Conservation (phyloP, 192 early-diverging fungal genomes). For the Backusella westeae region DNA sequence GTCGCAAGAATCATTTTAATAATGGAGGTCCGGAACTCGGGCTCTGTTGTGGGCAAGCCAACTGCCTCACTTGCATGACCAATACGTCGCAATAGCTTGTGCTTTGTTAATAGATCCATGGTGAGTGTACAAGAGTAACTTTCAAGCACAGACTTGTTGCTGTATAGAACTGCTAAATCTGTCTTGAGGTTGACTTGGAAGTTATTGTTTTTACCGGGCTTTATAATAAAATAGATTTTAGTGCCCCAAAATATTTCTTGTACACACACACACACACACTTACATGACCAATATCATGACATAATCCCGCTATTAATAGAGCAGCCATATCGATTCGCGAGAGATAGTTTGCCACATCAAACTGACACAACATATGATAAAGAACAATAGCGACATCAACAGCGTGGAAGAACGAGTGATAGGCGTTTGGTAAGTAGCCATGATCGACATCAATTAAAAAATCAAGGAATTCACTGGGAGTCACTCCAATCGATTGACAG, state of each 20-base stretch:
- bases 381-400: slow-evolving; percentile 86
- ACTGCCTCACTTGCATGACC: slow-evolving; percentile 44
- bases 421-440: slow-evolving; percentile 84
- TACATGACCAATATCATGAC: slow-evolving; percentile 89
- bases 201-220: slow-evolving; percentile 91
- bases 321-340: slow-evolving; percentile 70
- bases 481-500: slow-evolving; percentile 54
- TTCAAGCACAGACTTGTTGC: slow-evolving; percentile 83
- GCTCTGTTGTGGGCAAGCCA: slow-evolving; percentile 48
- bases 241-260: not conserved
- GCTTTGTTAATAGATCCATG: slow-evolving; percentile 71
- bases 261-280: slow-evolving; percentile 15
- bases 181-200: slow-evolving; percentile 88
- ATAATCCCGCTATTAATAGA: slow-evolving; percentile 80
- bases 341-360: slow-evolving; percentile 66
- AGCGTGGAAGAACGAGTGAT: slow-evolving; percentile 92
- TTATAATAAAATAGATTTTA: slow-evolving; percentile 5
- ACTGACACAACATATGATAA: slow-evolving; percentile 71
- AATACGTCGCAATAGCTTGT: slow-evolving; percentile 64
- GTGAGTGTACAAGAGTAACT: slow-evolving; percentile 79
- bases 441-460: slow-evolving; percentile 82
- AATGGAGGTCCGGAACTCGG: slow-evolving; percentile 45
- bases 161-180: slow-evolving; percentile 68
- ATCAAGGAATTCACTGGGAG: slow-evolving; percentile 69
- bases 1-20: slow-evolving; percentile 82